Base-by-base conservation (phyloP, 2,329 filamentous ascomycete genomes). In the Microcyclosporella mali region DNA sequence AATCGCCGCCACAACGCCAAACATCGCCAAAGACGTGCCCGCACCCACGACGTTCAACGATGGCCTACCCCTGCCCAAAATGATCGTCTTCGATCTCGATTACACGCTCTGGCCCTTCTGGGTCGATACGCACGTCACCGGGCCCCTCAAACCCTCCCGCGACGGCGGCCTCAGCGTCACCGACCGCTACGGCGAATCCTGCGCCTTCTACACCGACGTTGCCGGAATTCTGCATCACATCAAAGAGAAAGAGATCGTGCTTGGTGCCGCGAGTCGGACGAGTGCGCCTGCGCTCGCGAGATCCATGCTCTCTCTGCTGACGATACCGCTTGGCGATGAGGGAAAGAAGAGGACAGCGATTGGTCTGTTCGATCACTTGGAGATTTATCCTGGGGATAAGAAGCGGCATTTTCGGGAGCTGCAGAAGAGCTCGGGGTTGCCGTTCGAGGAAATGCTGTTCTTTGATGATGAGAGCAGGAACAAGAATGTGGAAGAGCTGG, bases 71-170 rank as follows among this genome's bases (percentile, higher is more conserved):
- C 76, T 95, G 1, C 89, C 89, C 0, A 81, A 82, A 49, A 75
- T 95, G 54, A 77, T 97, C 56, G 85, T 92, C 51, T 95, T 97
- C 69, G 92, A 97, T 65, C 79, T 97, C 50, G 90, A 97, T 73
- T 97, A 95, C 73, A 97, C 92, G 0, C 75, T 97, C n/a, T 97
- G 90, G 92, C 88, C 89, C 3, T 95, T 95, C 69, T 97, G 90
- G 90, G 83, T 94, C 34, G 92, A 97, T 70, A 95, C 88, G 3
- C 89, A 95, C 67, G 84, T 92, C 56, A 79, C 80, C 17, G 77
- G 81, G 6, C 89, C 88, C 0, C 68, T 95, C 37, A 81, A 81
- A 52, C 58, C 66, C 31, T 57, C 65, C 40, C 40, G 38, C 28
- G 45, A 48, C 40, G 61, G 62, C 29, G 70, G 70, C 4, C 52